Conservation (phyloP, 1,284 basidiomycete genomes). For the Ganoderma multipileum region DNA sequence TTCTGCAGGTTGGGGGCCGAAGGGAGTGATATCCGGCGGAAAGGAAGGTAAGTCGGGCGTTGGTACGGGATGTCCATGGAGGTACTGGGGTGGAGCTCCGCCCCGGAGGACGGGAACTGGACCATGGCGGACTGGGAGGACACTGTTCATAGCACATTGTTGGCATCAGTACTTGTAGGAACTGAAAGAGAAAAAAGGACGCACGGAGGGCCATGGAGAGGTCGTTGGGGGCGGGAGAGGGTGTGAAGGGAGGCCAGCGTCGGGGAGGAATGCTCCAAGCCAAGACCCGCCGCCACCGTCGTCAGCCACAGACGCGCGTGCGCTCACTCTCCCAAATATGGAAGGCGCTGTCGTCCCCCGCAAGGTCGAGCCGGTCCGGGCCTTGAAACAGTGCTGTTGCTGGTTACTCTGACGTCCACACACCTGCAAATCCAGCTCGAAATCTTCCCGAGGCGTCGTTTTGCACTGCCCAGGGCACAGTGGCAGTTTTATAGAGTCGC, state of each 20-base stretch:
- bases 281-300: constrained; percentile 29
- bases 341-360: not conserved
- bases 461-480: not conserved
- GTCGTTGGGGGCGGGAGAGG: constrained; percentile 8
- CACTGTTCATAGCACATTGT: constrained; percentile 13
- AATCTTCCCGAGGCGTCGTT: not conserved
- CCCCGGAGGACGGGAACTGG: constrained; percentile 41
- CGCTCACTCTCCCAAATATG: constrained; percentile 13
- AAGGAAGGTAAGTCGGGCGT: constrained; percentile 61
- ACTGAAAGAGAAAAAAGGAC: constrained; percentile 7
- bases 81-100: constrained; percentile 28
- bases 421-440: not conserved
- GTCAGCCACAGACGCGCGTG: constrained; percentile 26
- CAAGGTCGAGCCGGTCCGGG: not conserved
- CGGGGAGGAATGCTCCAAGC: not conserved
- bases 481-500: not conserved
- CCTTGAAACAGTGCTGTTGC: not conserved
- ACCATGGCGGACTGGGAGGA: constrained; percentile 37
- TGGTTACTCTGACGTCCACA: not conserved
- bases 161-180: constrained; percentile 2
- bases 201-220: constrained; percentile 26
- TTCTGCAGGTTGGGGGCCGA: constrained; percentile 60
- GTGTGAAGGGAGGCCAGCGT: constrained; percentile 9
- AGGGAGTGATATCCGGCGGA: constrained; percentile 79
- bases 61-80: constrained; percentile 33